These are phyloP conservation scores for Rhypophila decipiens DNA, from an alignment of 495 filamentous ascomycete species.

Conservation along the genomic window DNA sequence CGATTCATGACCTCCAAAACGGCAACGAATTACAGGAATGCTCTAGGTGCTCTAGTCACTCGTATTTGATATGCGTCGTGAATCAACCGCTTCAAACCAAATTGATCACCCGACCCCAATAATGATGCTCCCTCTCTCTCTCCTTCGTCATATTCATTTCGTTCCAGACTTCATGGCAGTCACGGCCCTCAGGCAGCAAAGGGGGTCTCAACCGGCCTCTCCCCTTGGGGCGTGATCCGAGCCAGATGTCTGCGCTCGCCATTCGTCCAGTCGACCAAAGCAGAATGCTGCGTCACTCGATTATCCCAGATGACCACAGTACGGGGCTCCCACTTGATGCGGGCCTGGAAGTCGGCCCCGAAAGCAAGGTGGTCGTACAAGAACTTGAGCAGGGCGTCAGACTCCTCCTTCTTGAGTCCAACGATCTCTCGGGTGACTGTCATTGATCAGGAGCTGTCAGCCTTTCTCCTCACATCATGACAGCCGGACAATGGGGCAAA, in stretches of 20 bases:
- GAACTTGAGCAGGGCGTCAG: constrained; percentile 75
- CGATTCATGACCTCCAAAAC: too few species aligned
- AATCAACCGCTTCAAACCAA: too few species aligned
- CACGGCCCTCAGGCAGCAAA: too few species aligned
- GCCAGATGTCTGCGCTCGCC: constrained; percentile 75
- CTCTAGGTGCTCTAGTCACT: too few species aligned
- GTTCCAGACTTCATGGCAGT: too few species aligned
- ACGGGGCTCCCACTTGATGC: constrained; percentile 72
- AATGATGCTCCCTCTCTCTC: too few species aligned
- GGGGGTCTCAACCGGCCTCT: constrained; percentile 64
- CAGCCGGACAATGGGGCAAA: too few species aligned
- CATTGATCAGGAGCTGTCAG: background rate
- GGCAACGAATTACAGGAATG: too few species aligned
- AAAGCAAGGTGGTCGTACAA: constrained; percentile 78
- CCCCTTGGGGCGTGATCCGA: constrained; percentile 78
- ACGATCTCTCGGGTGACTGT: constrained; percentile 66
- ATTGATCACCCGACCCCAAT: too few species aligned
- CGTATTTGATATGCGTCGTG: too few species aligned
- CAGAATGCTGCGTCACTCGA: constrained; percentile 72
- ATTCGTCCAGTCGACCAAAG: constrained; percentile 70
- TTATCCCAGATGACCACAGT: constrained; percentile 93
- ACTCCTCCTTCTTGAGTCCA: constrained; percentile 71
- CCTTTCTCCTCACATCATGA: background rate
- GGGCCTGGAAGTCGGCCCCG: constrained; percentile 79
- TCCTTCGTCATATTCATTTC: too few species aligned